Conservation (phyloP, 2,329 filamentous ascomycete genomes). For the Nigrospora osmanthi region DNA sequence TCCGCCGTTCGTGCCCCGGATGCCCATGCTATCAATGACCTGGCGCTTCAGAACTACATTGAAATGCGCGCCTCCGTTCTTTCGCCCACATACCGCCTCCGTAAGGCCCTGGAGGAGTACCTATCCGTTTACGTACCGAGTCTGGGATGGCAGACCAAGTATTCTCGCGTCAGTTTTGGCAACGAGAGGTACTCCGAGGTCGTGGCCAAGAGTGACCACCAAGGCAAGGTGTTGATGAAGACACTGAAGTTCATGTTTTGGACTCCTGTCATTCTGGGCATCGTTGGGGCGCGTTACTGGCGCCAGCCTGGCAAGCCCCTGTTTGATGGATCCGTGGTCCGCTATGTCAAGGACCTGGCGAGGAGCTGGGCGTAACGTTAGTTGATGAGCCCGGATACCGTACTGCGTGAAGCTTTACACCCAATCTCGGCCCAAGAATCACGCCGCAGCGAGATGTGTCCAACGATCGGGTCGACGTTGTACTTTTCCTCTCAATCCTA, state of each 20-base stretch:
- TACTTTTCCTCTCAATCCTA: too few relatives aligned
- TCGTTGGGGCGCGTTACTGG: not conserved
- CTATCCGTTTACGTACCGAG: constrained; percentile 68
- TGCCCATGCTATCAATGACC: constrained; percentile 82
- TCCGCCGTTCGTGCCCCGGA: constrained; percentile 67
- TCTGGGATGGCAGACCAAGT: constrained; percentile 87
- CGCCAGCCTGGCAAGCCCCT: not conserved
- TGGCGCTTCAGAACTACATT: constrained; percentile 83
- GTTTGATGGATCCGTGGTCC: not conserved
- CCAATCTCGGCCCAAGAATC: too few relatives aligned
- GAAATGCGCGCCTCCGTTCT: constrained; percentile 90
- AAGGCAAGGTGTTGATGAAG: constrained; percentile 53
- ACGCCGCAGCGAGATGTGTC: too few relatives aligned
- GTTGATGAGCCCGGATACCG: too few relatives aligned
- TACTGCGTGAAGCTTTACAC: too few relatives aligned
- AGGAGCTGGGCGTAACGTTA: not conserved
- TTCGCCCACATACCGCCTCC: constrained; percentile 65
- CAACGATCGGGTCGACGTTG: too few relatives aligned
- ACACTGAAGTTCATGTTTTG: constrained; percentile 23
- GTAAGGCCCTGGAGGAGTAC: constrained; percentile 82
- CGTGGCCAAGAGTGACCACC: constrained; percentile 57
- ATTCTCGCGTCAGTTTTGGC: constrained; percentile 85
- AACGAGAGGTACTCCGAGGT: constrained; percentile 89
- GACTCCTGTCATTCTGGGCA: not conserved
- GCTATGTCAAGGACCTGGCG: not conserved